Base-by-base conservation (phyloP, 768 basidiomycete genomes). In the Rhodotorula babjevae region DNA sequence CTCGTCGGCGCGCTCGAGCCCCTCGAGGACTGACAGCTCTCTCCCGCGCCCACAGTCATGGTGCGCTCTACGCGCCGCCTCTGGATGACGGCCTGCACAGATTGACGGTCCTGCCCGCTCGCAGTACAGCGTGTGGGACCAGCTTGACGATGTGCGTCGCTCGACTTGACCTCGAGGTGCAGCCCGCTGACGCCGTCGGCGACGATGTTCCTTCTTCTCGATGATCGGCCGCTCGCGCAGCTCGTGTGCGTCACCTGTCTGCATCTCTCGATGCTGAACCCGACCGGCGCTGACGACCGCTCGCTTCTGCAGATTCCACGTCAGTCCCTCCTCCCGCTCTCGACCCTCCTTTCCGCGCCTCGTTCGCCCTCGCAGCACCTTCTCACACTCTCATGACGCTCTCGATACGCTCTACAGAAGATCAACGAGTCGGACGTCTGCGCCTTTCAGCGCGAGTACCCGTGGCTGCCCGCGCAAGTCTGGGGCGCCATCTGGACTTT, bases 61-160 rank as follows among this genome's bases (percentile, higher is more conserved):
- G 70, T 71, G 21, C 60, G 47, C 36, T 18, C 16, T 15, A 4
- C 23, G 0, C 21, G 21, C 11, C 31, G 2, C 19, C 36, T n/a
- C 46, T 14, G 14, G 16, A 29, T 36, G 7, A 29, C 18, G 50
- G 14, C 3, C 21, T 31, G 19, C 23, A 7, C 36, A 16, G 19
- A 0, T 44, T 59, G 40, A 56, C n/a, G 21, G 15, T n/a, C 21
- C 27, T 5, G 29, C 27, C 29, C 36, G 8, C 19, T 3, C 44
- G 18, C 60, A 73, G 72, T 74, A 75, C 63, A 57, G 63, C 10
- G 63, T 75, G 19, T 75, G 69, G 69, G 67, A 68, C n/a, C 55
- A 64, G 46, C 67, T 75, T 53, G 74, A 75, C 46, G 74, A 75
- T 57, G 64, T 75, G 50, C 23, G 50, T 25, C 50, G 25, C 3